phyloP scores from a whole-genome alignment of 1,139 yeast genomes.

The Suhomyces chickasaworum region DNA sequence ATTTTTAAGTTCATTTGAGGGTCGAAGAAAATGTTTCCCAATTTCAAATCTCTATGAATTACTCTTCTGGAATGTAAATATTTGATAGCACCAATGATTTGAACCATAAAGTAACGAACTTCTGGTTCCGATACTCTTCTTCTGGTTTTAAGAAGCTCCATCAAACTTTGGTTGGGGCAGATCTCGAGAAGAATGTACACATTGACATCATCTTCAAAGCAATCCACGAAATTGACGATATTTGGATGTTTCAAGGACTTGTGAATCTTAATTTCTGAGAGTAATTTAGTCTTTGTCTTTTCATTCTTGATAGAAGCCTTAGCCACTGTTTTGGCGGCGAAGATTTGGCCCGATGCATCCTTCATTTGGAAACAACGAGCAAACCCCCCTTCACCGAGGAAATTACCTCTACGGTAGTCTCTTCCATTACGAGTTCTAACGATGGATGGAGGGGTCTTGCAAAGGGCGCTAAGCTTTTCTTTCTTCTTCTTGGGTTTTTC shows the following conservation, averaged over 20 bases:
- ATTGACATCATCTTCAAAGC: conserved; percentile 92
- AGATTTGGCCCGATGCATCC: conserved; percentile 82
- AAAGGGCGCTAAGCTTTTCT: conserved; percentile 82
- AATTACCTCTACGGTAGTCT: conserved; percentile 87
- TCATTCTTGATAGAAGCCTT: conserved; percentile 90
- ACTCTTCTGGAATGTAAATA: conserved; percentile 91
- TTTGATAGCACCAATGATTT: conserved; percentile 89
- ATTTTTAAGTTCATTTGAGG: conserved; percentile 89
- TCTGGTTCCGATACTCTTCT: conserved; percentile 87
- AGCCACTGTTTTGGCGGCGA: conserved; percentile 97
- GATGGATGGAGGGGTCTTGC: conserved; percentile 93
- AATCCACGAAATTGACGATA: conserved; percentile 87
- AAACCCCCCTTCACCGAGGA: conserved; percentile 98
- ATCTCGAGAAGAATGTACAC: conserved; percentile 92
- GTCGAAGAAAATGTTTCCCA: conserved; percentile 93
- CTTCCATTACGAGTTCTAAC: conserved; percentile 85
- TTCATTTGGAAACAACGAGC: conserved; percentile 98
- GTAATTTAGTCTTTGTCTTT: conserved; percentile 83
- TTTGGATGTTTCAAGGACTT: conserved; percentile 86
- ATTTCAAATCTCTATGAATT: conserved; percentile 92
- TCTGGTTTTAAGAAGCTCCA: conserved; percentile 87
- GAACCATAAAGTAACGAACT: conserved; percentile 86
- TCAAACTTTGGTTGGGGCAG: conserved; percentile 89
- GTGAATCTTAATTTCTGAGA: conserved; percentile 95
- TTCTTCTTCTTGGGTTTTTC: conserved; percentile 59